Evolutionary conservation across 2,329 filamentous ascomycete genomes (phyloP).

Genomic region (Gaeumannomyces sp.): DNA sequence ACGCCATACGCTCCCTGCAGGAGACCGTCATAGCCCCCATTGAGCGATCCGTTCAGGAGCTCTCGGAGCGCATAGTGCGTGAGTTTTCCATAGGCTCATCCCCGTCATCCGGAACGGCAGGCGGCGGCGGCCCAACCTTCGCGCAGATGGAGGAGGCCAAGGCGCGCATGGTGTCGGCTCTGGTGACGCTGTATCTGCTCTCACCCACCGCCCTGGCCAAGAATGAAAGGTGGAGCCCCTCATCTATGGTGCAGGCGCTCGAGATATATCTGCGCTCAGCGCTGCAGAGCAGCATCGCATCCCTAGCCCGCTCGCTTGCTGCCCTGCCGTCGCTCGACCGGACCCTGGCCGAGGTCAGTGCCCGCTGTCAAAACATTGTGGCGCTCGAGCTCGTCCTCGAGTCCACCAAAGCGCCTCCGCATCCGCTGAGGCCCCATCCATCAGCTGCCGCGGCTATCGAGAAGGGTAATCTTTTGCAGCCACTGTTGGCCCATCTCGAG

Average conservation of each 20-base stretch:
- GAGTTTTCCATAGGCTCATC: conserved; percentile 70
- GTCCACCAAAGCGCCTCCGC: conserved; percentile 57
- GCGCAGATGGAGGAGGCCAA: conserved; percentile 68
- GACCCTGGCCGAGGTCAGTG: conserved; percentile 73
- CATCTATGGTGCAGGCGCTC: conserved; percentile 67
- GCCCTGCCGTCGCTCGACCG: conserved; percentile 78
- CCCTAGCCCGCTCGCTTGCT: conserved; percentile 68
- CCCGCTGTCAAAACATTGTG: conserved; percentile 85
- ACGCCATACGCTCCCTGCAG: conserved; percentile 62
- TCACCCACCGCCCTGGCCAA: conserved; percentile 57
- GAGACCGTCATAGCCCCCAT: conserved; percentile 63
- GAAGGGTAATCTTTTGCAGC: conserved; percentile 56
- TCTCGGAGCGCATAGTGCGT: conserved; percentile 71
- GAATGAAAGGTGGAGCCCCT: conserved; percentile 55
- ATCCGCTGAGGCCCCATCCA: conserved; percentile 51
- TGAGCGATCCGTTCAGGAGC: conserved; percentile 66
- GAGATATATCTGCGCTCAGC: conserved; percentile 78
- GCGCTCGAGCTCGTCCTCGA: conserved; percentile 75
- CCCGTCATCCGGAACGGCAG: conserved; percentile 27
- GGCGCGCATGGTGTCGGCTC: conserved; percentile 64
- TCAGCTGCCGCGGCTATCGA: conserved; percentile 20
- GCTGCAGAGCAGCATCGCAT: conserved; percentile 70
- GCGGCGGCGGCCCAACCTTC: conserved; percentile 40
- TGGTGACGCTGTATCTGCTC: conserved; percentile 73
- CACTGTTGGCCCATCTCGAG: conserved; percentile 72